These are phyloP conservation scores for Tuber umbilicatum DNA, from an alignment of 495 filamentous ascomycete species.

Conservation along the genomic window DNA sequence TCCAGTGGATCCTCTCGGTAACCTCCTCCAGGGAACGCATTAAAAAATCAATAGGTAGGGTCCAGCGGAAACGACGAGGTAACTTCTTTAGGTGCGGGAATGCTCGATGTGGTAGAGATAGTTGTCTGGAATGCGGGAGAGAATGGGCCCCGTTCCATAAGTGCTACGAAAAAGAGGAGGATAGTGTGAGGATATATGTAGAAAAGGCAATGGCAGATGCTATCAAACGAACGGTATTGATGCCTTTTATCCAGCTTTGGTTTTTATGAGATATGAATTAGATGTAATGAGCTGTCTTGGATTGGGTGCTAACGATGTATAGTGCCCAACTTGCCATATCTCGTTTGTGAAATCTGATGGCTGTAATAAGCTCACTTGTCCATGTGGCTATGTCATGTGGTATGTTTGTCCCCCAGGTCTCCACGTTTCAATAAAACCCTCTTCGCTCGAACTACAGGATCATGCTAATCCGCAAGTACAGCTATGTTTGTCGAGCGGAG, in stretches of 20 bases:
- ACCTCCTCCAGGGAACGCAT: not conserved
- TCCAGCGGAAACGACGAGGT: slow-evolving; percentile 30
- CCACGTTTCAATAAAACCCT: not conserved
- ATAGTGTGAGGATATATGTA: slow-evolving; percentile 75
- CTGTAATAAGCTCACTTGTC: slow-evolving; percentile 95
- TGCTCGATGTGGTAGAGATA: slow-evolving; percentile 57
- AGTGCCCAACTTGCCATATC: slow-evolving; percentile 76
- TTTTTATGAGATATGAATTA: not conserved
- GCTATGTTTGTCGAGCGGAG: slow-evolving; percentile 42
- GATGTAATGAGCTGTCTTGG: not conserved
- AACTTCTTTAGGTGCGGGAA: slow-evolving; percentile 62
- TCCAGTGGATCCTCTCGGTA: slow-evolving; percentile 6
- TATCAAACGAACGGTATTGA: slow-evolving; percentile 68
- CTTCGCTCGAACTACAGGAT: not conserved
- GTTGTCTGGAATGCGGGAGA: slow-evolving; percentile 69
- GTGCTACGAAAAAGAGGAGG: slow-evolving; percentile 57
- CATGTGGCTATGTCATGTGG: slow-evolving; percentile 98
- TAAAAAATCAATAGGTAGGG: slow-evolving; percentile 14
- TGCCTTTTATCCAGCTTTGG: not conserved
- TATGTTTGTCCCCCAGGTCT: slow-evolving; percentile 59
- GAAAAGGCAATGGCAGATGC: slow-evolving; percentile 87
- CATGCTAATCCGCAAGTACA: not conserved
- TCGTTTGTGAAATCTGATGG: slow-evolving; percentile 87
- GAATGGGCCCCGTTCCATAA: slow-evolving; percentile 61
- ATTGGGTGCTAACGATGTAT: not conserved